Conservation (phyloP, 768 basidiomycete species). For the Chlorophyllum brunneum region DNA sequence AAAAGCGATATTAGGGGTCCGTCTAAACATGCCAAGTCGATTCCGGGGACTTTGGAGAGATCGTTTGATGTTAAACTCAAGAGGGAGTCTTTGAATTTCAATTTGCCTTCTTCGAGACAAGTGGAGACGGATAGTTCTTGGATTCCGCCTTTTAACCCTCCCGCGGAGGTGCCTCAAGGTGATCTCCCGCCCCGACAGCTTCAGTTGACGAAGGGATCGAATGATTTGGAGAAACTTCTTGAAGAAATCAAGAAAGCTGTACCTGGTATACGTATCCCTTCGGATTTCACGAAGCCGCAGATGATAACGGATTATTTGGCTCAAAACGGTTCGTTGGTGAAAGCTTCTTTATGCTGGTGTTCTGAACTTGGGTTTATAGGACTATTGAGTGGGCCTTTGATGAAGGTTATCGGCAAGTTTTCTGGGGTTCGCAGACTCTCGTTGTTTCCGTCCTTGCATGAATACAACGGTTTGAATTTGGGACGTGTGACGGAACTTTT, state of each 20-base stretch:
- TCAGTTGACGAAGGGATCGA: slow-evolving; percentile 21
- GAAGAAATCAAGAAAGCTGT: slow-evolving; percentile 35
- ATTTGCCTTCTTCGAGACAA: slow-evolving; percentile 15
- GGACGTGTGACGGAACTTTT: slow-evolving; percentile 36
- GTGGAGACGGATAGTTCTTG: not conserved
- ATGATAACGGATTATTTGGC: slow-evolving; percentile 41
- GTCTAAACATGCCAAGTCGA: slow-evolving; percentile 41
- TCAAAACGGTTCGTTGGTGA: slow-evolving; percentile 42
- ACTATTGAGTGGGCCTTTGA: slow-evolving; percentile 42
- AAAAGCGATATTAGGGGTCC: slow-evolving; percentile 43
- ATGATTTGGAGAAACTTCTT: slow-evolving; percentile 36
- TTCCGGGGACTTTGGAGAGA: slow-evolving; percentile 35
- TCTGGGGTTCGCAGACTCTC: slow-evolving; percentile 46
- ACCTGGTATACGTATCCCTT: slow-evolving; percentile 38
- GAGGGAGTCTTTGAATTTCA: slow-evolving; percentile 29
- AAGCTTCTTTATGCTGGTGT: slow-evolving; percentile 39
- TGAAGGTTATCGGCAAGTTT: slow-evolving; percentile 39
- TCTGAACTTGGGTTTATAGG: slow-evolving; percentile 46
- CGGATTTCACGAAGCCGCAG: slow-evolving; percentile 23
- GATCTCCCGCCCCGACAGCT: not conserved
- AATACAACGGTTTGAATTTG: slow-evolving; percentile 47
- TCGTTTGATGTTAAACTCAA: slow-evolving; percentile 42
- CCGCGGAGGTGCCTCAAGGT: not conserved
- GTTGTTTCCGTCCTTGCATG: slow-evolving; percentile 39
- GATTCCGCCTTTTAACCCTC: not conserved